phyloP scores from a whole-genome alignment of 768 basidiomycete species.

The Lyophyllum semitale region DNA sequence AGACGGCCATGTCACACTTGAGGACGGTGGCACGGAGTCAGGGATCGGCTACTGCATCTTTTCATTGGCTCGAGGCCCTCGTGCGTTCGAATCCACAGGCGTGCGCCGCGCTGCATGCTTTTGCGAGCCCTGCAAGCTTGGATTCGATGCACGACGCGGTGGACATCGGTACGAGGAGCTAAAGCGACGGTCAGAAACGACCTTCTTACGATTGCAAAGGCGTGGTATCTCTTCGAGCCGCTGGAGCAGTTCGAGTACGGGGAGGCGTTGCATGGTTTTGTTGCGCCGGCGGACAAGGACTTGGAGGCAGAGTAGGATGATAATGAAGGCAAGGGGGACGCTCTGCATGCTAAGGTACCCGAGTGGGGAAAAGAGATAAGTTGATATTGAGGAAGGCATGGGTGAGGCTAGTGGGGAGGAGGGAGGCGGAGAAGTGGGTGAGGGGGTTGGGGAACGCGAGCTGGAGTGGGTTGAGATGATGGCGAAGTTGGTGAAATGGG shows the following conservation, averaged over 20 bases:
- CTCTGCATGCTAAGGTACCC: slow-evolving; percentile 32
- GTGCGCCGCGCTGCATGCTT: slow-evolving; percentile 56
- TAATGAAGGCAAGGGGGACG: background rate
- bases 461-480: slow-evolving; percentile 61
- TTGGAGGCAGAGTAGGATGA: slow-evolving; percentile 1
- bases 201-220: slow-evolving; percentile 45
- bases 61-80: slow-evolving; percentile 63
- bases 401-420: slow-evolving; percentile 54
- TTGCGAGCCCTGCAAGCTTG: slow-evolving; percentile 51
- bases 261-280: slow-evolving; percentile 53
- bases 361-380: slow-evolving; percentile 62
- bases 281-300: slow-evolving; percentile 23
- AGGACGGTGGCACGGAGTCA: slow-evolving; percentile 55
- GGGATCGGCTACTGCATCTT: slow-evolving; percentile 65
- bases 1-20: slow-evolving; percentile 52
- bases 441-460: slow-evolving; percentile 61
- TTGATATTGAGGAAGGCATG: slow-evolving; percentile 53
- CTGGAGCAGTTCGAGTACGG: slow-evolving; percentile 71
- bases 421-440: slow-evolving; percentile 62
- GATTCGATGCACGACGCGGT: slow-evolving; percentile 48
- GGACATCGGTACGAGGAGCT: slow-evolving; percentile 52
- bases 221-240: slow-evolving; percentile 55
- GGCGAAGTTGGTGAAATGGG: slow-evolving; percentile 32
- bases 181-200: slow-evolving; percentile 29
- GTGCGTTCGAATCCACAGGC: slow-evolving; percentile 82